Conservation (phyloP, 1,284 basidiomycete genomes). For the Trametes hirsuta region DNA sequence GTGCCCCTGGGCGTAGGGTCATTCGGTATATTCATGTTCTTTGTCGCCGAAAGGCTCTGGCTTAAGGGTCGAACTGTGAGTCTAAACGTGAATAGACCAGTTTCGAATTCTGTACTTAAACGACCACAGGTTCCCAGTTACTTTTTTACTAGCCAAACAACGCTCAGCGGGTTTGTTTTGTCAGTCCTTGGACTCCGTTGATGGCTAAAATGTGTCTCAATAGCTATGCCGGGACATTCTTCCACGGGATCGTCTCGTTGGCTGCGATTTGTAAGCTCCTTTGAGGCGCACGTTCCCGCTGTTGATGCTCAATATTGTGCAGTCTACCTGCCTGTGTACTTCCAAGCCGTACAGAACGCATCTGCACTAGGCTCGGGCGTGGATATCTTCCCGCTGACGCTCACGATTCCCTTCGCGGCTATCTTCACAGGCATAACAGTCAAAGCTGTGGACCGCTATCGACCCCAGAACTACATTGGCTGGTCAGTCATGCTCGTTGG, state of each 20-base stretch:
- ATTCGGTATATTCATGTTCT: conserved; percentile 8
- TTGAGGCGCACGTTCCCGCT: background rate
- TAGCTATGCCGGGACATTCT: conserved; percentile 26
- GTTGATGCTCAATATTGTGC: background rate
- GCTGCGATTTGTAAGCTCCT: conserved; percentile 2
- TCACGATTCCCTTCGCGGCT: conserved; percentile 30
- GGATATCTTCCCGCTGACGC: conserved; percentile 39
- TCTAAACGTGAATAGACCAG: background rate
- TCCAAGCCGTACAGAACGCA: conserved; percentile 47
- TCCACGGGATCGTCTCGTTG: conserved; percentile 5
- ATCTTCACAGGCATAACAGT: conserved; percentile 35
- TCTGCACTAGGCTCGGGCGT: conserved; percentile 47
- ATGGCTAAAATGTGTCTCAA: background rate
- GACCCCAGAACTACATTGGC: conserved; percentile 40
- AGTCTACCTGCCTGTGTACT: conserved; percentile 41
- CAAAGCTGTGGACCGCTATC: conserved; percentile 34
- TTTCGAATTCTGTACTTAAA: background rate
- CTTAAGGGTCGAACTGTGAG: conserved; percentile 4
- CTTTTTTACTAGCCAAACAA: conserved; percentile 35
- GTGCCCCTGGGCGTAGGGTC: conserved; percentile 17
- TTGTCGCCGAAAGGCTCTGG: conserved; percentile 16
- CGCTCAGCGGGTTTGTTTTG: conserved; percentile 31
- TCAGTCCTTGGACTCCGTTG: background rate
- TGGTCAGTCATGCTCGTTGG: conserved; percentile 43
- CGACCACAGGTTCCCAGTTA: conserved; percentile 29